Base-by-base conservation (phyloP, 352 stramenopile species). In the Phytophthora capsici region DNA sequence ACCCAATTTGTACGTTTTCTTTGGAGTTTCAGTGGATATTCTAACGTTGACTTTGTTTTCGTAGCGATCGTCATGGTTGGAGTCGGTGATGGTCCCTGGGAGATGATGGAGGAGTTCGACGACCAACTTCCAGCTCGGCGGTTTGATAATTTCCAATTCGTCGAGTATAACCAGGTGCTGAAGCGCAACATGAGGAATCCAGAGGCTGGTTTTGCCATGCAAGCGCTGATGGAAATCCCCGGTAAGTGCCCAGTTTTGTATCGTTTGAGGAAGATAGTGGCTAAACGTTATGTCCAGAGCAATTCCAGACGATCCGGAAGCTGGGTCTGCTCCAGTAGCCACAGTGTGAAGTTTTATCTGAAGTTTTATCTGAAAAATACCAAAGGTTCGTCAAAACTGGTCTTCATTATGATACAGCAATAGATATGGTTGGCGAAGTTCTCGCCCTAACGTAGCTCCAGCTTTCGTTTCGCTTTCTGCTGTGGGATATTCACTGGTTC, bases 141-240 rank as follows among this genome's bases (percentile, higher is more conserved):
- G 8, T 91, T 90, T 50, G 84, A 93, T 63, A 94, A 91, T 49
- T 90, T 91, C 61, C 82, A 91, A 60, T 93, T 90, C 47, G 80
- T 91, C 23, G 75, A 90, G 43, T 94, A 90, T 66, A 88, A 82
- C 45, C 60, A 69, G 2, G 76, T 89, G 7, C 76, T 91, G 50
- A 72, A 80, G 45, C 61, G 77, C 20, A 91, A 94, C 65, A 66
- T 76, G 65, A 78, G 67, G 47, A 86, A 89, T 57, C 82, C 79
- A 0, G 79, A 91, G 48, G 77, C 78, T 12, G 85, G 81, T 4
- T 94, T 92, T 59, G 86, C 82, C 14, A 90, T 91, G 53, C 70
- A 69, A 53, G 84, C 84, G n/a, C 71, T 93, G 32, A 91, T 90
- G 80, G 82, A 93, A 50, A 86, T 94, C 37, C 84, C 82, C 67